These are phyloP conservation scores for Neurospora crassa DNA, from an alignment of 2,329 filamentous ascomycete species.

Conservation along the genomic window DNA sequence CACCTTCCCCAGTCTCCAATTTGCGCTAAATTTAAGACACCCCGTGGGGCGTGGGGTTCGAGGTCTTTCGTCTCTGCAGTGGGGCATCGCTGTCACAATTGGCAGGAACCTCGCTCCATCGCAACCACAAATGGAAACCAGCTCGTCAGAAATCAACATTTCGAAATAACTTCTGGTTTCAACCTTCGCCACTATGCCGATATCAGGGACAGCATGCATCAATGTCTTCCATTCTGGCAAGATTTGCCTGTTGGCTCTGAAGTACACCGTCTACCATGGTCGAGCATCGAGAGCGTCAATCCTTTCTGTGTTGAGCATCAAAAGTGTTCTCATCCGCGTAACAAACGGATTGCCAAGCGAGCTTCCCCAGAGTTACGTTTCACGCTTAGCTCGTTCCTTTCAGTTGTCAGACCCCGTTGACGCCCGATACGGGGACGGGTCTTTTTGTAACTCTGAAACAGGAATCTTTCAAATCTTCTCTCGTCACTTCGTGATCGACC, in stretches of 20 bases:
- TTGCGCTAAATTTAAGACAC: conserved; percentile 10
- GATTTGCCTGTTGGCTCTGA: not conserved
- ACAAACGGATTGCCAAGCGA: not conserved
- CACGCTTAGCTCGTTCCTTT: not conserved
- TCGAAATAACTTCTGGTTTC: not conserved
- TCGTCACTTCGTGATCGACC: not conserved
- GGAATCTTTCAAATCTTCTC: not conserved
- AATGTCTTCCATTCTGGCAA: not conserved
- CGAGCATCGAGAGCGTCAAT: not conserved
- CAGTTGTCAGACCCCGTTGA: not conserved
- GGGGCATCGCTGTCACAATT: not conserved
- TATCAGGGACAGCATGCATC: not conserved
- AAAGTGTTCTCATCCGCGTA: not conserved
- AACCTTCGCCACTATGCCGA: not conserved
- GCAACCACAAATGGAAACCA: not conserved
- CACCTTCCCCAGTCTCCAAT: conserved; percentile 6
- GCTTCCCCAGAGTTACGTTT: not conserved
- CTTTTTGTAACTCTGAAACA: not conserved
- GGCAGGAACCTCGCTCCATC: not conserved
- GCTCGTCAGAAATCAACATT: not conserved
- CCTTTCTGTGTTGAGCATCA: not conserved
- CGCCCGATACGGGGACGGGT: not conserved
- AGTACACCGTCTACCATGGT: not conserved
- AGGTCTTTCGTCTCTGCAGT: conserved; percentile 3
- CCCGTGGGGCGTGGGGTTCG: conserved; percentile 19